Evolutionary conservation across 2,329 filamentous ascomycete species (phyloP).

Genomic region (Colletotrichum godetiae): DNA sequence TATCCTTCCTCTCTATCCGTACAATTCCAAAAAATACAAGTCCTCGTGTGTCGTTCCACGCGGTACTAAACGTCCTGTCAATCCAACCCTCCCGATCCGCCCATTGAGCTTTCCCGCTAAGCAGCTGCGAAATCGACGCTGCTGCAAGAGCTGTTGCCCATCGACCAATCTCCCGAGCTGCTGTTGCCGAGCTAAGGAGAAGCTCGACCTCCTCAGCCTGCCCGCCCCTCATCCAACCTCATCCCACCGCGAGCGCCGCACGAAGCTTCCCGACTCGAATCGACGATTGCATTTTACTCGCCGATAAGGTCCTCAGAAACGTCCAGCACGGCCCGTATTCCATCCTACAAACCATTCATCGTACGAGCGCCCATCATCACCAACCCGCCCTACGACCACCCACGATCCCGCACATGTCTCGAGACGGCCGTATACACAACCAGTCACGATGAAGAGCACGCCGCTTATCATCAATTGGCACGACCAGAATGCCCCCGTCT

Average conservation of each 20-base stretch:
- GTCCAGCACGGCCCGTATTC: background rate
- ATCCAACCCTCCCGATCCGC: background rate
- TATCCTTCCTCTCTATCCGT: background rate
- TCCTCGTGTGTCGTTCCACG: background rate
- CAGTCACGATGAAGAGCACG: constrained; percentile 86
- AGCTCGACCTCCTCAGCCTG: constrained; percentile 16
- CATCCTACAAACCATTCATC: background rate
- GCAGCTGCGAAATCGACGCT: constrained; percentile 26
- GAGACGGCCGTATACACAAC: constrained; percentile 36
- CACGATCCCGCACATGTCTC: constrained; percentile 22
- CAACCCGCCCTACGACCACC: background rate
- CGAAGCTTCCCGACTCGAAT: constrained; percentile 31
- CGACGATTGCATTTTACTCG: background rate
- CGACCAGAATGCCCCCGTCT: constrained; percentile 95
- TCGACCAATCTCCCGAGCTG: constrained; percentile 13
- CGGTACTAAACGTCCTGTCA: background rate
- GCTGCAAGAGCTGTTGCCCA: constrained; percentile 27
- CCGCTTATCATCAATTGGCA: constrained; percentile 99
- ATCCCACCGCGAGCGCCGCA: constrained; percentile 5
- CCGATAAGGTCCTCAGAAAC: constrained; percentile 6
- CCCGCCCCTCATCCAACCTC: constrained; percentile 8
- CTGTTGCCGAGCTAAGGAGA: constrained; percentile 20
- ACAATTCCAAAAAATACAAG: background rate
- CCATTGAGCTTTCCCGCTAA: constrained; percentile 1
- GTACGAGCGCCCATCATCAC: constrained; percentile 14